Evolutionary conservation across 2,329 filamentous ascomycete genomes (phyloP).

Genomic region (Reticulascus tulasneorum): DNA sequence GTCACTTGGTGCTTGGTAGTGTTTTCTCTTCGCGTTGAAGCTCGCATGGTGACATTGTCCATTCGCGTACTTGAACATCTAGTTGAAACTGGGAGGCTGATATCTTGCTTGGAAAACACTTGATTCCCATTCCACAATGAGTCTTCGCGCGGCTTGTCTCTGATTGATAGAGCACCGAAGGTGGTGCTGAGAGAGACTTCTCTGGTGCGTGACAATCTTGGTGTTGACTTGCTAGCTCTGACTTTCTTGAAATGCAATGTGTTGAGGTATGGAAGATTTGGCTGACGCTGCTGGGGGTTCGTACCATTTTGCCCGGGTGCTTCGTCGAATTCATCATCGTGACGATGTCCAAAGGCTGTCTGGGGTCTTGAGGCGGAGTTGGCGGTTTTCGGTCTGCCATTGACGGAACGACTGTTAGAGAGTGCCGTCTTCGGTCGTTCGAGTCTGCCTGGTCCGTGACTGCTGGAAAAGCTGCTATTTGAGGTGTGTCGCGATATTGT

Average conservation of each 20-base stretch:
- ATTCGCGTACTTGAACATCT: conserved; percentile 13
- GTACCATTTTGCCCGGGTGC: conserved; percentile 30
- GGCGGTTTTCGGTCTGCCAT: conserved; percentile 33
- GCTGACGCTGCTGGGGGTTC: conserved; percentile 13
- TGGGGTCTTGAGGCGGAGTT: conserved; percentile 32
- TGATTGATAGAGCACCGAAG: conserved; percentile 36
- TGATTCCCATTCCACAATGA: conserved; percentile 31
- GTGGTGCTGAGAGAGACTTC: conserved; percentile 39
- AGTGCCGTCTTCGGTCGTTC: conserved; percentile 51
- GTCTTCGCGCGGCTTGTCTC: conserved; percentile 22
- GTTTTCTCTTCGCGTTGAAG: no score
- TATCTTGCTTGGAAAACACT: conserved; percentile 37
- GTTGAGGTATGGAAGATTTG: conserved; percentile 5
- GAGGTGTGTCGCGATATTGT: conserved; percentile 15
- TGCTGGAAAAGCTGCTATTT: conserved; percentile 51
- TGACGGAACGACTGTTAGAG: conserved; percentile 41
- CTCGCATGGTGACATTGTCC: conserved; percentile 21
- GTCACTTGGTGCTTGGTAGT: no score
- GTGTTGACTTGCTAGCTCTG: conserved; percentile 21
- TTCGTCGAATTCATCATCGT: conserved; percentile 34
- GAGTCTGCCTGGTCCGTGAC: conserved; percentile 50
- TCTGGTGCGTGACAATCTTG: conserved; percentile 27
- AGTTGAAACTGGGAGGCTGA: conserved; percentile 17
- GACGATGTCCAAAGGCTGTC: conserved; percentile 36
- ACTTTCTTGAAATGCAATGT: conserved; percentile 18